Evolutionary conservation across 1,139 yeast genomes (phyloP).

Genomic region (Protomyces lactucae-debilis): DNA sequence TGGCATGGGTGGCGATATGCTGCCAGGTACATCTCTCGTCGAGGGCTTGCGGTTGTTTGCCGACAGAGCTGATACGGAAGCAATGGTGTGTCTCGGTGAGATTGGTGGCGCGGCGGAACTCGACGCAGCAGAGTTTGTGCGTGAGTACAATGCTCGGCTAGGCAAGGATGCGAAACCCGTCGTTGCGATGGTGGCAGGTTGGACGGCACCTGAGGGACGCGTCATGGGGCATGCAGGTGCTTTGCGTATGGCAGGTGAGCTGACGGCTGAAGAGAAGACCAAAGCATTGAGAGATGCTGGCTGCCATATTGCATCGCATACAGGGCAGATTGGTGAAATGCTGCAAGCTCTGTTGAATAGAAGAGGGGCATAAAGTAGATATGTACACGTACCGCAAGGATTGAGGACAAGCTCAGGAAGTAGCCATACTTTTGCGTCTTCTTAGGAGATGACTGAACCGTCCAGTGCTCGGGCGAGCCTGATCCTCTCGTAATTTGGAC

Average conservation of each 20-base stretch:
- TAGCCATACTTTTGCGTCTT: not conserved
- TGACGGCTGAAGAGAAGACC: conserved; percentile 16
- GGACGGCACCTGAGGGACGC: conserved; percentile 11
- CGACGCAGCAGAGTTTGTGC: conserved; percentile 15
- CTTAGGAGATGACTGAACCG: not conserved
- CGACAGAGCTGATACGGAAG: conserved; percentile 6
- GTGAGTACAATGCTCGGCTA: not conserved
- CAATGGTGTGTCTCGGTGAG: conserved; percentile 16
- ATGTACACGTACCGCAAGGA: not conserved
- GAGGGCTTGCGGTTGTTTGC: conserved; percentile 13
- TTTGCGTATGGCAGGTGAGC: conserved; percentile 4
- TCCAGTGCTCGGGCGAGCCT: not conserved
- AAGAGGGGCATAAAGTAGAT: too few species aligned
- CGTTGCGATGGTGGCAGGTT: conserved; percentile 21
- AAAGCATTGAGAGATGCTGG: conserved; percentile 11
- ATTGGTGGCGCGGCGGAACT: conserved; percentile 21
- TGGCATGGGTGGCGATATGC: conserved; percentile 24
- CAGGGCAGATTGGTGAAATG: conserved; percentile 7
- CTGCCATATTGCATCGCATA: conserved; percentile 5
- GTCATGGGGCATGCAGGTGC: conserved; percentile 27
- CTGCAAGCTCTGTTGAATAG: not conserved
- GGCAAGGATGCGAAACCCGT: not conserved
- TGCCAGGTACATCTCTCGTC: conserved; percentile 22
- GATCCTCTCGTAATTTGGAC: not conserved
- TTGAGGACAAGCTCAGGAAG: not conserved